Evolutionary conservation across 768 basidiomycete genomes (phyloP).

Genomic region (Clitopilus passeckerianus): DNA sequence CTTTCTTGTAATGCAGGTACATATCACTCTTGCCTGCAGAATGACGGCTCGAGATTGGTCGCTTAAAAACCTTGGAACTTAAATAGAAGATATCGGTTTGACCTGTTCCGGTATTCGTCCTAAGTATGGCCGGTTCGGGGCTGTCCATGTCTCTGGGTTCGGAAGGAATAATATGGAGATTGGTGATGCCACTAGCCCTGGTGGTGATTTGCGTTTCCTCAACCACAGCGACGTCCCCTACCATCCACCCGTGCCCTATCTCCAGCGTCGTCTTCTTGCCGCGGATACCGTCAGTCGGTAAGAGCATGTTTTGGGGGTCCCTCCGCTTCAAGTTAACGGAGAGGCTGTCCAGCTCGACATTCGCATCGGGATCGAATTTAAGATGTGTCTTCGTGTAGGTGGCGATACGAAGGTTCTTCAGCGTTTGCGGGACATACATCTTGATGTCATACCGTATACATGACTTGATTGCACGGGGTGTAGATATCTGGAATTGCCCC

Average conservation of each 20-base stretch:
- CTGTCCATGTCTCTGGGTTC: conserved; percentile 22
- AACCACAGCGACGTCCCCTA: conserved; percentile 49
- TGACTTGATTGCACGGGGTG: conserved; percentile 21
- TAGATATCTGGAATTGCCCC: conserved; percentile 34
- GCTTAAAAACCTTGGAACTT: conserved; percentile 30
- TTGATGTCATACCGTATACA: conserved; percentile 56
- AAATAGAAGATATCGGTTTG: conserved; percentile 46
- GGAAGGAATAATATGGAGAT: conserved; percentile 42
- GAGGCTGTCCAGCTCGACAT: conserved; percentile 37
- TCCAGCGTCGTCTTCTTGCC: conserved; percentile 36
- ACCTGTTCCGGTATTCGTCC: conserved; percentile 48
- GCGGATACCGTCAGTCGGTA: conserved; percentile 34
- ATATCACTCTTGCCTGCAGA: conserved; percentile 47
- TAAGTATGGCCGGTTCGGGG: conserved; percentile 30
- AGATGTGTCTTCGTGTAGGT: conserved; percentile 42
- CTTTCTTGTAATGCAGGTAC: conserved; percentile 49
- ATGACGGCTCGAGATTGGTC: conserved; percentile 44
- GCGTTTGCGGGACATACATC: conserved; percentile 43
- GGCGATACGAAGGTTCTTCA: conserved; percentile 44
- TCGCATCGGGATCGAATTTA: conserved; percentile 39
- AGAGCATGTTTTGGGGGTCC: conserved; percentile 38
- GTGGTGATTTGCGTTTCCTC: conserved; percentile 36
- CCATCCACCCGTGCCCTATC: conserved; percentile 51
- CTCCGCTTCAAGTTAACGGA: conserved; percentile 35
- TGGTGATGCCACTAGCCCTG: conserved; percentile 45